phyloP scores from a whole-genome alignment of 345 rosid genomes.

The Theobroma cacao region DNA sequence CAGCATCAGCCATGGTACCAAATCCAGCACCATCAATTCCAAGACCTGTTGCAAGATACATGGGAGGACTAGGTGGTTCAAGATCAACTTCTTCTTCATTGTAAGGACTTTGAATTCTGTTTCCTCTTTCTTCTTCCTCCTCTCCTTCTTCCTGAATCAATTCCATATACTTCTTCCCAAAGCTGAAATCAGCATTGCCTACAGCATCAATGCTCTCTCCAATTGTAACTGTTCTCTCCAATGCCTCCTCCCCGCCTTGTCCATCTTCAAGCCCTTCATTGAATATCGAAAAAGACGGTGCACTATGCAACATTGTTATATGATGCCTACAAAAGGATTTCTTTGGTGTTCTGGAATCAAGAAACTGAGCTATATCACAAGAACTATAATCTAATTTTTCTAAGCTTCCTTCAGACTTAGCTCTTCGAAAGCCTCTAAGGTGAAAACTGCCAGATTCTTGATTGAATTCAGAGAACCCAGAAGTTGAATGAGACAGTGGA shows the following conservation, averaged over 20 bases:
- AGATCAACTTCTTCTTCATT: conserved; percentile 37
- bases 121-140: conserved; percentile 21
- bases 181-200: conserved; percentile 48
- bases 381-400: conserved; percentile 18
- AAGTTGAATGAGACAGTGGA: conserved; percentile 16
- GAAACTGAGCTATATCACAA: conserved; percentile 20
- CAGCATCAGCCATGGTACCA: conserved; percentile 21
- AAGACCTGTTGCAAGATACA: conserved; percentile 71
- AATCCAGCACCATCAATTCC: conserved; percentile 47
- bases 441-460: not conserved
- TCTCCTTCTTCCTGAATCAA: conserved; percentile 42
- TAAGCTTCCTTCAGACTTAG: conserved; percentile 32
- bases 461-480: conserved; percentile 8
- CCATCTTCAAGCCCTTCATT: conserved; percentile 32
- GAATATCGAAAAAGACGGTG: conserved; percentile 55
- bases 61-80: conserved; percentile 47
- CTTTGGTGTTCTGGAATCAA: conserved; percentile 11
- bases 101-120: conserved; percentile 2
- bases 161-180: conserved; percentile 35
- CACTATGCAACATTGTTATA: conserved; percentile 48
- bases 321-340: conserved; percentile 4
- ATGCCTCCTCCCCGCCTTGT: conserved; percentile 14
- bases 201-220: conserved; percentile 36
- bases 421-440: conserved; percentile 23
- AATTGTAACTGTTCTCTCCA: conserved; percentile 44